Base-by-base conservation (phyloP, 2,329 filamentous ascomycete species). In the Myriosclerotinia scirpicola region DNA sequence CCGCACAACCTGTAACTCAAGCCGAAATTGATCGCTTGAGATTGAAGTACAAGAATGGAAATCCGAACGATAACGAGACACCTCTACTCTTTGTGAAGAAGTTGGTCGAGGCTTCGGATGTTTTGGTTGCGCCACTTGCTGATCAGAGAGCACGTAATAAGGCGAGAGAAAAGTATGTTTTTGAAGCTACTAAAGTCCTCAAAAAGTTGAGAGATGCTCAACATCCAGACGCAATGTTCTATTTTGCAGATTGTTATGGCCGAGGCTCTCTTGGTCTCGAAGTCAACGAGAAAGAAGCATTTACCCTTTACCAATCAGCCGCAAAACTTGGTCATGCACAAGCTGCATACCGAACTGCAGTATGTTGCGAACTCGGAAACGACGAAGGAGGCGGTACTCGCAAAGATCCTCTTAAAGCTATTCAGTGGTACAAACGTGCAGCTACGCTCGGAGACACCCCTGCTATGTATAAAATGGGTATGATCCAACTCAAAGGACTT, bases 401-500 rank as follows among this genome's bases (percentile, higher is more conserved):
- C 67, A 91, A 90, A 73, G 95, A 99, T 75, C 92, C 92, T 0
- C 80, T 94, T 71, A 98, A 98, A 79, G 94, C 95, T 1, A 93
- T 98, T 26, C 94, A 98, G 77, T 99, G 95, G 95, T 99, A 99
- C 79, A 93, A 94, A 77, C 90, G 93, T 54, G 93, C 95, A 8
- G 94, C 95, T 14, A 90, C 90, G 15, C 83, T 98, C 3, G 94
- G 95, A 3, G 94, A 99, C 75, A 90, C 90, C 1, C 91, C 94
- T 0, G 95, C 93, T 40, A 96, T 98, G 92, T 99, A 97, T 81
- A 99, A 99, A 79, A 88, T 98, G 79, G 95, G 95, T 67, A 96
- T 97, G 89, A 96, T 99, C 71, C 81, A 92, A 69, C 85, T 98
- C 65, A 98, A 98, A 78, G 95, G 94, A 14, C 83, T 98, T 38